Conservation (phyloP, 208 protist species). For the Leishmania aethiopica region DNA sequence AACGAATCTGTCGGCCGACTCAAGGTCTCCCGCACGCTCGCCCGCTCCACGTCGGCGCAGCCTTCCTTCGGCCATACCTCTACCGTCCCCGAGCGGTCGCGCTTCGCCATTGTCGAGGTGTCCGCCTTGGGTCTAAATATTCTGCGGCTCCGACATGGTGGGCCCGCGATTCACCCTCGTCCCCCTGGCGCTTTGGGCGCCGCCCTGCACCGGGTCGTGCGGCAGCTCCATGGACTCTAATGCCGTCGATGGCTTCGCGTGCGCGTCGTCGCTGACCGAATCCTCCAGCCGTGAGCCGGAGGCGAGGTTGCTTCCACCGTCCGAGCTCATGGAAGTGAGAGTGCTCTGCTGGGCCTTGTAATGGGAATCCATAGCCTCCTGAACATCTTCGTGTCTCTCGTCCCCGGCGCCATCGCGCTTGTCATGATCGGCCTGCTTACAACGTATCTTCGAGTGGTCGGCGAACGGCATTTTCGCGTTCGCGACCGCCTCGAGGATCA, state of each 20-base stretch:
- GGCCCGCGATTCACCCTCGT: conserved; percentile 34
- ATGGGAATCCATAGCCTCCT: conserved; percentile 4
- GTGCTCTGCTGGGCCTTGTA: conserved; percentile 8
- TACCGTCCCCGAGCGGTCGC: background rate
- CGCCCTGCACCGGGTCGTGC: conserved; percentile 18
- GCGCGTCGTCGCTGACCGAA: conserved; percentile 17
- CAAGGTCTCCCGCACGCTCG: background rate
- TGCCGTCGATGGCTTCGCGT: conserved; percentile 1
- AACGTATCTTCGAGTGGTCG: conserved; percentile 34
- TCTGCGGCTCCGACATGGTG: conserved; percentile 37
- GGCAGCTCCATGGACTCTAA: conserved; percentile 17
- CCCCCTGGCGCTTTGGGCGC: background rate
- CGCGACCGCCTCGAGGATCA: conserved; percentile 57
- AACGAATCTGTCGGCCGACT: background rate
- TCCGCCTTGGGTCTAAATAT: conserved; percentile 12
- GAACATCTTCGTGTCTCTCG: conserved; percentile 12
- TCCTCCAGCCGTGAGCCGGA: conserved; percentile 19
- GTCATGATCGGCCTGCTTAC: background rate
- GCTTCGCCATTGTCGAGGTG: background rate
- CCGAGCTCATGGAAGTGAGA: conserved; percentile 19
- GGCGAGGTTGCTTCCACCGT: background rate
- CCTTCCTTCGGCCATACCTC: background rate
- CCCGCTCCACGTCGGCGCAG: background rate
- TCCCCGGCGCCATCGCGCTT: background rate
- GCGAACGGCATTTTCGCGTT: conserved; percentile 37